phyloP scores from a whole-genome alignment of 352 stramenopile genomes.

The Globisporangium barbulae region DNA sequence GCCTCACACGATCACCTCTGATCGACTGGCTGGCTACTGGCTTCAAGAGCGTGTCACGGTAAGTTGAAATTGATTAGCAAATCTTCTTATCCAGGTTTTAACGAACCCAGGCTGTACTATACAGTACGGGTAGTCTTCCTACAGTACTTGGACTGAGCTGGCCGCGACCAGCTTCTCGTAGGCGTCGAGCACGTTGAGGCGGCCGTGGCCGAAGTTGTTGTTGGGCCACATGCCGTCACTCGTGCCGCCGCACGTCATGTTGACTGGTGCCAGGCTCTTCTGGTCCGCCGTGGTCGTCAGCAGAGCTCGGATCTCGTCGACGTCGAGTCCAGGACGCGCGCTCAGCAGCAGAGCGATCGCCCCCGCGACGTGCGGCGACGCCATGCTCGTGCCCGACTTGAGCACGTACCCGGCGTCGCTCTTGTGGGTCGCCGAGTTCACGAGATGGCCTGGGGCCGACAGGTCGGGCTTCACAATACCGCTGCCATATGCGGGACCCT shows the following conservation, averaged over 20 bases:
- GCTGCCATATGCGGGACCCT: conserved; percentile 27
- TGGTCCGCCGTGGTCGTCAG: conserved; percentile 19
- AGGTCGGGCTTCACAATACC: conserved; percentile 47
- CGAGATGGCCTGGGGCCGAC: conserved; percentile 28
- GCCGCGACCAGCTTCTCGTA: conserved; percentile 4
- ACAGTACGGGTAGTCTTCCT: background rate
- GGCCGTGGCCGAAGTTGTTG: conserved; percentile 25
- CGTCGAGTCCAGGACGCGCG: conserved; percentile 27
- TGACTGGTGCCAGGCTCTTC: conserved; percentile 7
- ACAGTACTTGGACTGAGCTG: background rate
- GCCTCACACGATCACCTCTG: too few relatives aligned
- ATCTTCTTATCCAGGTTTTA: background rate
- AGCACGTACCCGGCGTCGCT: conserved; percentile 30
- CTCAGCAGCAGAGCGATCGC: conserved; percentile 47
- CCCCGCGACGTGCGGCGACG: conserved; percentile 40
- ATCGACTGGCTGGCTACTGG: too few relatives aligned
- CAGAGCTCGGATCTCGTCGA: conserved; percentile 20
- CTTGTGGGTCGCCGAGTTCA: conserved; percentile 37
- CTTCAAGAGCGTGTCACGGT: too few relatives aligned
- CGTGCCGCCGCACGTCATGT: conserved; percentile 10
- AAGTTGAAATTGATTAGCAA: too few relatives aligned
- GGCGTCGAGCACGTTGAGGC: conserved; percentile 20
- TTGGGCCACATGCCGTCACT: conserved; percentile 18
- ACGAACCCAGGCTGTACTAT: too few relatives aligned
- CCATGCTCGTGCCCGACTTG: conserved; percentile 62